phyloP scores from a whole-genome alignment of 495 filamentous ascomycete genomes.

The Staphylotrichum longicolle region DNA sequence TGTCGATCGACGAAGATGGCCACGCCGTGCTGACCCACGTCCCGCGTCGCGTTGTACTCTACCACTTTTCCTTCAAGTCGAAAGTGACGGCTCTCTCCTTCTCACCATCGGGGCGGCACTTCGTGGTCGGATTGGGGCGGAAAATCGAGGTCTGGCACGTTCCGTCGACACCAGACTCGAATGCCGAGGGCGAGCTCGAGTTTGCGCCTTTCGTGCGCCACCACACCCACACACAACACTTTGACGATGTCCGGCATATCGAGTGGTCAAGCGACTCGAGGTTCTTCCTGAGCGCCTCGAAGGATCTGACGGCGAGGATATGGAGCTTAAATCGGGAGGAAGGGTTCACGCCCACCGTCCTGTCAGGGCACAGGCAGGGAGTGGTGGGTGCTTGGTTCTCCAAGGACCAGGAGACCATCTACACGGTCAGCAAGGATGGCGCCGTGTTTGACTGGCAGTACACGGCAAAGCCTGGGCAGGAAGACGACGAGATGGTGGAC shows the following conservation, averaged over 20 bases:
- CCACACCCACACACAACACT: slow-evolving; percentile 81
- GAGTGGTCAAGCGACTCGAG: slow-evolving; percentile 94
- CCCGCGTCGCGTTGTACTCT: slow-evolving; percentile 75
- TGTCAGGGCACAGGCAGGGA: slow-evolving; percentile 84
- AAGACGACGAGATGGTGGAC: slow-evolving; percentile 60
- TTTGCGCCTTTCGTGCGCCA: slow-evolving; percentile 93
- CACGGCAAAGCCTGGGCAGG: slow-evolving; percentile 51
- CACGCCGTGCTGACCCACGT: slow-evolving; percentile 89
- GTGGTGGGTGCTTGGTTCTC: slow-evolving; percentile 91
- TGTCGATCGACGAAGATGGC: slow-evolving; percentile 92
- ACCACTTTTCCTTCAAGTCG: slow-evolving; percentile 92
- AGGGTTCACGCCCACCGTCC: slow-evolving; percentile 80
- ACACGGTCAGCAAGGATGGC: slow-evolving; percentile 58
- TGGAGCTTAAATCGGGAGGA: slow-evolving; percentile 89
- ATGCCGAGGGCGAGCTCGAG: slow-evolving; percentile 77
- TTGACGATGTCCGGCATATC: slow-evolving; percentile 77
- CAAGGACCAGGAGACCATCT: slow-evolving; percentile 74
- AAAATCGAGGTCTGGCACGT: slow-evolving; percentile 94
- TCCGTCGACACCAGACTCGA: slow-evolving; percentile 76
- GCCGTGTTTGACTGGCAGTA: slow-evolving; percentile 67
- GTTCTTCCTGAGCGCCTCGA: slow-evolving; percentile 87
- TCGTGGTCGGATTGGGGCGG: slow-evolving; percentile 80
- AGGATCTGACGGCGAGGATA: slow-evolving; percentile 88
- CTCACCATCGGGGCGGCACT: slow-evolving; percentile 85
- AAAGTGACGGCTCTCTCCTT: slow-evolving; percentile 81